Evolutionary conservation across 495 filamentous ascomycete species (phyloP).

Genomic region (Hyphodiscus hymeniophilus): DNA sequence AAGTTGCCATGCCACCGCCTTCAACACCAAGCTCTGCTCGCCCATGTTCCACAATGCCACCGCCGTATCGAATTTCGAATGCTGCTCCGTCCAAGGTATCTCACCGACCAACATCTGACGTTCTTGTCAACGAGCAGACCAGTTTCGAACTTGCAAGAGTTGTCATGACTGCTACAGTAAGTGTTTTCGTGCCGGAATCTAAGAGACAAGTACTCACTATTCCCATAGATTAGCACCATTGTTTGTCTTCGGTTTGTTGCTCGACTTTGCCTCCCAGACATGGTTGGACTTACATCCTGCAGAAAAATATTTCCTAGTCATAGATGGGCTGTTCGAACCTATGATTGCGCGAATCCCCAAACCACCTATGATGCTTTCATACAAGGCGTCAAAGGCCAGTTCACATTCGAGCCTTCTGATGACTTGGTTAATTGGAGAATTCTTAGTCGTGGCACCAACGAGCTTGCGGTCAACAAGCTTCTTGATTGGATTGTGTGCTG

Average conservation of each 20-base stretch:
- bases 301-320: constrained; percentile 11
- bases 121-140: constrained; percentile 8
- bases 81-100: neutral
- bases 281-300: neutral
- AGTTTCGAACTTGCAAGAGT: constrained; percentile 15
- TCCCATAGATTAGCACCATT: constrained; percentile 8
- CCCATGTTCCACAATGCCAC: too few relatives aligned
- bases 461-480: constrained; percentile 14
- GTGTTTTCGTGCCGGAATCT: neutral
- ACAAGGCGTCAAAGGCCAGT: neutral
- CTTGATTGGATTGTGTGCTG: constrained; percentile 19
- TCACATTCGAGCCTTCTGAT: neutral
- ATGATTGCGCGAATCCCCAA: constrained; percentile 14
- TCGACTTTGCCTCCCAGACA: neutral
- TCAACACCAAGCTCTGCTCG: too few relatives aligned
- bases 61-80: too few relatives aligned
- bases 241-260: constrained; percentile 6
- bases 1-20: too few relatives aligned
- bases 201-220: neutral
- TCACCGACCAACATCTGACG: constrained; percentile 3
- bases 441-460: constrained; percentile 7
- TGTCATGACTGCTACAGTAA: constrained; percentile 13
- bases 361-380: constrained; percentile 14
- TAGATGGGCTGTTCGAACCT: constrained; percentile 2
- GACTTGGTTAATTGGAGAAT: constrained; percentile 9